phyloP scores from a whole-genome alignment of 2,329 filamentous ascomycete genomes.

The Parafenestella ontariensis region DNA sequence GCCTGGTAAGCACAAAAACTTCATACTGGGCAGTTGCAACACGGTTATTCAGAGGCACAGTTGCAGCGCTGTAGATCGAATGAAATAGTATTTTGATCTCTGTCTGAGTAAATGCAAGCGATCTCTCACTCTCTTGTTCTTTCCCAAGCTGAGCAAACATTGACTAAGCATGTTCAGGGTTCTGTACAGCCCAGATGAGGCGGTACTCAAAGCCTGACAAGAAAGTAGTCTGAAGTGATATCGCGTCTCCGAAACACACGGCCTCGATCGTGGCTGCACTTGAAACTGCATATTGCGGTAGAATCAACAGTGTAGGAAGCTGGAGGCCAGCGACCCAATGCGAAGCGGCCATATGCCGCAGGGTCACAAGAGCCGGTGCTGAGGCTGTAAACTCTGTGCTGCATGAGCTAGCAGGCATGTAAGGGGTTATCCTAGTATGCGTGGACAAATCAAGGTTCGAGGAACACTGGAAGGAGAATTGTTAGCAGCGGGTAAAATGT shows the following conservation, averaged over 20 bases:
- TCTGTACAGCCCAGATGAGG: background rate
- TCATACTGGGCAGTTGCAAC: conserved; percentile 21
- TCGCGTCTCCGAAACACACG: background rate
- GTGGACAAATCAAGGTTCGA: background rate
- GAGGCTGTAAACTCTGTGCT: background rate
- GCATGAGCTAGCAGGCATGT: background rate
- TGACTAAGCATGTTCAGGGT: background rate
- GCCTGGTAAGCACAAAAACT: conserved; percentile 33
- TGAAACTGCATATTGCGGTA: background rate
- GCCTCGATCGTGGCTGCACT: background rate
- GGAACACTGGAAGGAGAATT: background rate
- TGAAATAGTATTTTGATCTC: no score
- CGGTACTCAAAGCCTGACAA: background rate
- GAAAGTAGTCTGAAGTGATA: background rate
- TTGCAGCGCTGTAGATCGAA: no score
- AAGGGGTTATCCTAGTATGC: background rate
- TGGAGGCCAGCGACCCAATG: background rate
- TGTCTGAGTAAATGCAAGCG: no score
- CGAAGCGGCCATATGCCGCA: background rate
- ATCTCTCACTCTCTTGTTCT: background rate
- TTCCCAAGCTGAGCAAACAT: background rate
- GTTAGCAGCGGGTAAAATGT: background rate
- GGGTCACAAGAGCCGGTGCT: background rate
- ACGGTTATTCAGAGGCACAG: no score
- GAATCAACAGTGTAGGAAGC: background rate